Percentiles rank a stretch among this genome's conserved stretches.
Conservation (phyloP, 805 yeast species). For the Starmerella apis region DNA sequence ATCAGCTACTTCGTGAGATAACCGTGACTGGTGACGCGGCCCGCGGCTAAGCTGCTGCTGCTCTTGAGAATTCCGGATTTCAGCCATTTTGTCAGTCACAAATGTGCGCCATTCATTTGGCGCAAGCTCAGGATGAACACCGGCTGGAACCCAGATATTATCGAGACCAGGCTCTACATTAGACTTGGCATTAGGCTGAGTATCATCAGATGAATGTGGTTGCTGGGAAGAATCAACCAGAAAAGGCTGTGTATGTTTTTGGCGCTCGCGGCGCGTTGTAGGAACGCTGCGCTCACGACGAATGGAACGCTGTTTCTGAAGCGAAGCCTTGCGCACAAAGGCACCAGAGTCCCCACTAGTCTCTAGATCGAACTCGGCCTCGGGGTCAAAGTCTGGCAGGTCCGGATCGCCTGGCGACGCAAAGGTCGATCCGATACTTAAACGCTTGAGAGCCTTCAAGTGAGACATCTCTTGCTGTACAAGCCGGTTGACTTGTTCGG, state of each 20-base stretch:
- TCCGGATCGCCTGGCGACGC: conserved; percentile 35
- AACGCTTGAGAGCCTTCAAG: conserved; percentile 35
- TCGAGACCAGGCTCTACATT: conserved; percentile 14
- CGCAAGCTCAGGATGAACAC: conserved; percentile 85
- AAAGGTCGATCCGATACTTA: conserved; percentile 32
- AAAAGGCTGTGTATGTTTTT: background rate
- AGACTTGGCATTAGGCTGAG: background rate
- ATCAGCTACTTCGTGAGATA: conserved; percentile 31
- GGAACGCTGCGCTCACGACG: conserved; percentile 8
- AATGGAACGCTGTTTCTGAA: conserved; percentile 5
- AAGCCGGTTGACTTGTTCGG: conserved; percentile 28
- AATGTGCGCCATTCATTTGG: conserved; percentile 60
- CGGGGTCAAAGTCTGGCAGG: conserved; percentile 26
- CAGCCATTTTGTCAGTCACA: conserved; percentile 34
- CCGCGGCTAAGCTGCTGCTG: conserved; percentile 16
- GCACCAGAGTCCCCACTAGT: background rate
- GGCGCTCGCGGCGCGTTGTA: conserved; percentile 1
- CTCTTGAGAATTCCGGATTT: conserved; percentile 25
- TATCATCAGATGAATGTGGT: too few species aligned
- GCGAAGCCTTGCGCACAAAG: conserved; percentile 12
- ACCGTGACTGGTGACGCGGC: conserved; percentile 26
- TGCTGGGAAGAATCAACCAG: too few species aligned
- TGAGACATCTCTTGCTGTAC: conserved; percentile 37
- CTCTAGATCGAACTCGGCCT: conserved; percentile 2
- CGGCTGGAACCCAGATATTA: conserved; percentile 89